Evolutionary conservation across 176 grass and related monocot species (phyloP).

Genomic region (Carex cristatella): DNA sequence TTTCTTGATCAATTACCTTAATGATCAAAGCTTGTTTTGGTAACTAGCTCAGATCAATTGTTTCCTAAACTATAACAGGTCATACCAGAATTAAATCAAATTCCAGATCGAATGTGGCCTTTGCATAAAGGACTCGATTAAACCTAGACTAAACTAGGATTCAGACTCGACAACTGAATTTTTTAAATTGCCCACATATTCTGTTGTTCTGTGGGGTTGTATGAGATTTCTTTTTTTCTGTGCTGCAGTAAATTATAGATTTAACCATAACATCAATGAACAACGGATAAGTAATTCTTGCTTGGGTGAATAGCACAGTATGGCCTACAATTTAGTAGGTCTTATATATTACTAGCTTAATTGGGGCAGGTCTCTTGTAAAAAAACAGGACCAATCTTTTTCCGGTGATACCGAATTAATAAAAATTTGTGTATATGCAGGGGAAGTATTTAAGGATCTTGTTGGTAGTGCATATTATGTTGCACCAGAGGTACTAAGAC

Average conservation of each 20-base stretch:
- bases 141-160: not conserved
- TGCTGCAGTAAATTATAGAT: not conserved
- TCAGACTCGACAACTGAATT: not conserved
- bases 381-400: not conserved
- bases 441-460: constrained; percentile 84
- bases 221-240: not conserved
- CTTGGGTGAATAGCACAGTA: not conserved
- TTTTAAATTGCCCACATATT: not conserved
- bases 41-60: not conserved
- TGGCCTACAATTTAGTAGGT: not conserved
- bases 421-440: constrained; percentile 25
- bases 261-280: not conserved
- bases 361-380: not conserved
- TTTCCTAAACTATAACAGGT: not conserved
- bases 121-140: not conserved
- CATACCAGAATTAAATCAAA: not conserved
- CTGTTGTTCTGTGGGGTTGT: not conserved
- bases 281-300: not conserved
- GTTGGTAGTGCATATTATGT: constrained; percentile 99
- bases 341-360: not conserved
- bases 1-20: not conserved
- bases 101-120: not conserved
- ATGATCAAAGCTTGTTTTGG: not conserved
- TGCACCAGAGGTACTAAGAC: constrained; percentile 85
- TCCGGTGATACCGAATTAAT: not conserved